phyloP scores from a whole-genome alignment of 2,329 filamentous ascomycete species.

The Neonectria coccinea region DNA sequence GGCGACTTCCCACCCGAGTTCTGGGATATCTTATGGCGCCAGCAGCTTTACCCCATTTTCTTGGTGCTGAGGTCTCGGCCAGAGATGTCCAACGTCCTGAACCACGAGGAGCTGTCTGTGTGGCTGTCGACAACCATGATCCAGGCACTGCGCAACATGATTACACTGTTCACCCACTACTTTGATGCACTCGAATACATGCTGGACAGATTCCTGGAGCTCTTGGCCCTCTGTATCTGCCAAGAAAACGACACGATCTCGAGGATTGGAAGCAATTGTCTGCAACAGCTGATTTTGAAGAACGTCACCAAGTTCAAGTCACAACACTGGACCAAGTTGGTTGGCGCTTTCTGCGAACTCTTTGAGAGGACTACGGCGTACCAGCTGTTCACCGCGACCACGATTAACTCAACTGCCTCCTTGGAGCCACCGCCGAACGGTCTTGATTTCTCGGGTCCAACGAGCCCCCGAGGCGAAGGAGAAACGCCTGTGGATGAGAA shows the following conservation, averaged over 20 bases:
- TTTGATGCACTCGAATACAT: constrained; percentile 97
- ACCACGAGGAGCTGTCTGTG: constrained; percentile 96
- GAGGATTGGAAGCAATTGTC: constrained; percentile 95
- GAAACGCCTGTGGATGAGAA: constrained; percentile 63
- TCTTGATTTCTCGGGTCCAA: constrained; percentile 59
- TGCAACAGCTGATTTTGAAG: constrained; percentile 95
- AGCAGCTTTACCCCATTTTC: constrained; percentile 97
- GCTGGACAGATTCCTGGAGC: constrained; percentile 95
- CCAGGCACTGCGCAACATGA: constrained; percentile 97
- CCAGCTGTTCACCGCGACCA: constrained; percentile 90
- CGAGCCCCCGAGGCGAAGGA: constrained; percentile 52
- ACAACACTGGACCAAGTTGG: constrained; percentile 93
- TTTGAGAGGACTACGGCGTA: constrained; percentile 96
- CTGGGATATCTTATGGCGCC: constrained; percentile 98
- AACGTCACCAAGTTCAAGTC: constrained; percentile 92
- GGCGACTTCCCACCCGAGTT: constrained; percentile 93
- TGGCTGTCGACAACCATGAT: constrained; percentile 99
- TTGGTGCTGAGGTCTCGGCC: constrained; percentile 96
- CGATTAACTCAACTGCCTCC: constrained; percentile 64
- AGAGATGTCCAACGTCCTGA: constrained; percentile 94
- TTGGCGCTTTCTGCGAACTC: constrained; percentile 93
- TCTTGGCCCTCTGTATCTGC: constrained; percentile 95
- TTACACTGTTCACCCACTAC: constrained; percentile 98
- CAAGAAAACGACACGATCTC: constrained; percentile 99
- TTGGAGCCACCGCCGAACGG: constrained; percentile 66